A percentile compares a stretch with the other conserved stretches of the same genome.
These are phyloP conservation scores for Tylopilus plumbeoviolaceoides DNA, from an alignment of 768 basidiomycete genomes.

Conservation along the genomic window DNA sequence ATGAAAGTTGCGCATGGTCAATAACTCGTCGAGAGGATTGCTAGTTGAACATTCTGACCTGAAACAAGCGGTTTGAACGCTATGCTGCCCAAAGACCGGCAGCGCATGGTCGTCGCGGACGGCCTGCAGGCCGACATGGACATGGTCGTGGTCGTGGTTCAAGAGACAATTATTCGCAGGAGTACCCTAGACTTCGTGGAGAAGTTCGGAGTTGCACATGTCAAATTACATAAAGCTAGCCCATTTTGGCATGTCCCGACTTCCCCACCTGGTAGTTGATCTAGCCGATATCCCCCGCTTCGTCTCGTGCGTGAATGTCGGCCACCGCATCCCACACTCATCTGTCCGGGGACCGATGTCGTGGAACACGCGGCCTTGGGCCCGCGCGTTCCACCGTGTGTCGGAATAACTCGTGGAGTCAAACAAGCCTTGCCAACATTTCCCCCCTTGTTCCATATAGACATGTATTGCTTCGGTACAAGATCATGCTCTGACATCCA, in stretches of 20 bases:
- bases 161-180: conserved; percentile 21
- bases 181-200: neutral
- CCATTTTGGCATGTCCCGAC: too few species aligned
- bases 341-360: neutral
- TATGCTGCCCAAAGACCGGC: conserved; percentile 17
- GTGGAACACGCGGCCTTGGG: neutral
- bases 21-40: neutral
- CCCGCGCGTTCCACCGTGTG: neutral
- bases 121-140: conserved; percentile 30
- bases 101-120: conserved; percentile 22
- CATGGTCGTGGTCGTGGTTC: conserved; percentile 28
- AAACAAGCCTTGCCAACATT: neutral
- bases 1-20: neutral
- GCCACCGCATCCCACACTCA: conserved; percentile 14
- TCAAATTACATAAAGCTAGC: conserved; percentile 26
- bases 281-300: conserved; percentile 17
- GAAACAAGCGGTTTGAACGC: conserved; percentile 19
- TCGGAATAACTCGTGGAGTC: conserved; percentile 3
- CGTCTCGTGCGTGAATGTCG: conserved; percentile 1
- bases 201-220: conserved; percentile 7
- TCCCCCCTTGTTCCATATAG: neutral
- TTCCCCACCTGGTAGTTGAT: too few species aligned
- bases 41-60: conserved; percentile 15
- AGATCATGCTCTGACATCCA: neutral
- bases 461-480: neutral